Percentiles rank a stretch among this genome's conserved stretches.
These are phyloP conservation scores for Carallia pectinifolia DNA, from an alignment of 345 rosid genomes.

Conservation along the genomic window DNA sequence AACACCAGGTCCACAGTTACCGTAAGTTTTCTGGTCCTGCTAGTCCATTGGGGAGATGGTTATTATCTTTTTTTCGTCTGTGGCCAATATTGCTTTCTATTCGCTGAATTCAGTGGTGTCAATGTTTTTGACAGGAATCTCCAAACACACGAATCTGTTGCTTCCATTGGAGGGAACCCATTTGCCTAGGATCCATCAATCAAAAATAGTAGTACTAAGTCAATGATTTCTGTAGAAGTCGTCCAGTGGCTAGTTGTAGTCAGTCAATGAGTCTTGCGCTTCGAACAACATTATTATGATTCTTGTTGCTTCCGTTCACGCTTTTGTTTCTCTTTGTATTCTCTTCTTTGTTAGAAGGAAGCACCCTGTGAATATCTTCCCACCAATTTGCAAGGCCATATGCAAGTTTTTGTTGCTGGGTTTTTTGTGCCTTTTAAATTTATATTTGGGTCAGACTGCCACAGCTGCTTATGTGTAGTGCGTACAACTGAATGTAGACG, in stretches of 20 bases:
- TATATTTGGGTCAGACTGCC: conserved; percentile 4
- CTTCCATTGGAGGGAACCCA: conserved; percentile 83
- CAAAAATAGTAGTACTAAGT: background rate
- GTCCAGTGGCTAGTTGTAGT: conserved; percentile 3
- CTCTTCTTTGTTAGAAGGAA: conserved; percentile 19
- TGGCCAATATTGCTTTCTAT: background rate
- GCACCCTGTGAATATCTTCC: conserved; percentile 8
- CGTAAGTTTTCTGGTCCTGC: conserved; percentile 50
- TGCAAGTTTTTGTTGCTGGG: background rate
- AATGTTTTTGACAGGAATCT: conserved; percentile 43
- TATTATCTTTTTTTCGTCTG: background rate
- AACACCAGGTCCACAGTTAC: conserved; percentile 55
- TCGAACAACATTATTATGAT: background rate
- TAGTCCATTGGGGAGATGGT: background rate
- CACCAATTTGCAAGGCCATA: conserved; percentile 5
- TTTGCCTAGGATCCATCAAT: conserved; percentile 49
- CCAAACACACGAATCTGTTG: conserved; percentile 68
- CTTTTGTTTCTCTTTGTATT: background rate
- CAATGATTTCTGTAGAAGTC: conserved; percentile 8
- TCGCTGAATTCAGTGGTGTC: background rate
- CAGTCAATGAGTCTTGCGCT: background rate
- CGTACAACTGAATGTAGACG: background rate
- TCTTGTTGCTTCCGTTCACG: background rate
- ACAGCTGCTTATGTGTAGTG: background rate
- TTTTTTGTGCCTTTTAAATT: background rate